These are phyloP conservation scores for Huiozyma sinensis DNA, from an alignment of 805 yeast species.

Conservation along the genomic window DNA sequence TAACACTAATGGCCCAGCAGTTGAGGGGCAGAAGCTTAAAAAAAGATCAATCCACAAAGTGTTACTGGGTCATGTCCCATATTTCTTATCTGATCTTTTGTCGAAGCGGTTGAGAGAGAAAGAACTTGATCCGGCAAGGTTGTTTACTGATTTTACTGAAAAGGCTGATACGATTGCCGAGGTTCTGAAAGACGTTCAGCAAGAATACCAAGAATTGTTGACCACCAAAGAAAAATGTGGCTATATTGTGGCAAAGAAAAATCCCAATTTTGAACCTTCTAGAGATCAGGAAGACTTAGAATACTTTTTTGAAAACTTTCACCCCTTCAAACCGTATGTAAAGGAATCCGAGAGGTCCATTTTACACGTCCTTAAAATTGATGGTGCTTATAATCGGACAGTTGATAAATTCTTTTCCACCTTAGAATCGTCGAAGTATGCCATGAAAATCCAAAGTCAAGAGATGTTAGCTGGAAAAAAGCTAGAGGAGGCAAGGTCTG, in stretches of 20 bases:
- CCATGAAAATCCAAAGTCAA: slow-evolving; percentile 63
- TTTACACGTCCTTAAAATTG: slow-evolving; percentile 33
- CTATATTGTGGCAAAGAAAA: slow-evolving; percentile 51
- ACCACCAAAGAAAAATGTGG: slow-evolving; percentile 38
- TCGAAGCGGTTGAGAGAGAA: slow-evolving; percentile 41
- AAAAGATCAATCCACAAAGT: slow-evolving; percentile 54
- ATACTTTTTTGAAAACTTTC: slow-evolving; percentile 52
- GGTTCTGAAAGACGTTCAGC: slow-evolving; percentile 40
- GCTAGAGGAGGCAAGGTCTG: slow-evolving; percentile 62
- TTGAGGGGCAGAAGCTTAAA: slow-evolving; percentile 24
- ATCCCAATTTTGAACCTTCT: slow-evolving; percentile 37
- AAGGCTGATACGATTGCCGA: slow-evolving; percentile 27
- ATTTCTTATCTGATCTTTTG: slow-evolving; percentile 69
- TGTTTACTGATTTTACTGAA: slow-evolving; percentile 24
- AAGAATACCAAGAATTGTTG: slow-evolving; percentile 32
- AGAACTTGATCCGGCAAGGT: slow-evolving; percentile 39
- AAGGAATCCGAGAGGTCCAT: slow-evolving; percentile 24
- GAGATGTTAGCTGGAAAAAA: slow-evolving; percentile 67
- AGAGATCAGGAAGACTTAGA: slow-evolving; percentile 35
- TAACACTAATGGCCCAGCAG: not conserved
- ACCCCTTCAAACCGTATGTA: slow-evolving; percentile 51
- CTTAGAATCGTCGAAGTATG: slow-evolving; percentile 69
- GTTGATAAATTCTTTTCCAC: slow-evolving; percentile 79
- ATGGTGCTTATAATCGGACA: slow-evolving; percentile 63
- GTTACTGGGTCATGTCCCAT: slow-evolving; percentile 56